phyloP scores from a whole-genome alignment of 2,329 filamentous ascomycete genomes.

The Emericellopsis cladophorae region DNA sequence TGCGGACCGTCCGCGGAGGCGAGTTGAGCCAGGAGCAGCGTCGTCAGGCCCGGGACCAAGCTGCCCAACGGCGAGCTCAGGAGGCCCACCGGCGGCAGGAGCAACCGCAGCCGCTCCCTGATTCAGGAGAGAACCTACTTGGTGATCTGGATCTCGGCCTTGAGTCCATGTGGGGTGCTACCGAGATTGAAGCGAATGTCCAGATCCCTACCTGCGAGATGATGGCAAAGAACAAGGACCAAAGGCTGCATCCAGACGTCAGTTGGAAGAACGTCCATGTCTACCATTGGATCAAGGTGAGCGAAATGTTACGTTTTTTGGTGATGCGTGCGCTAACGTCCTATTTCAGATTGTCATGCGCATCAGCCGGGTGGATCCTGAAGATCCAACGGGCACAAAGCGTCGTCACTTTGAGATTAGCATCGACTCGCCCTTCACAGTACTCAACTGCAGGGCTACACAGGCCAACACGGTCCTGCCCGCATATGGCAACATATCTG shows the following conservation, averaged over 20 bases:
- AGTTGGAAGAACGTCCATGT: constrained; percentile 92
- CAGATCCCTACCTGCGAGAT: constrained; percentile 81
- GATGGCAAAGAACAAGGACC: constrained; percentile 59
- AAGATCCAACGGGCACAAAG: constrained; percentile 58
- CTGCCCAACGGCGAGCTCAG: constrained; percentile 36
- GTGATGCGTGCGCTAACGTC: constrained; percentile 4
- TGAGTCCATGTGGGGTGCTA: constrained; percentile 70
- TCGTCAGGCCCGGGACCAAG: constrained; percentile 31
- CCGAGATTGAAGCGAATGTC: constrained; percentile 89
- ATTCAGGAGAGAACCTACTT: constrained; percentile 56
- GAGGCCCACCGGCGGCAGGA: constrained; percentile 32
- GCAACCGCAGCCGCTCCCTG: constrained; percentile 28
- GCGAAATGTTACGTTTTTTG: constrained; percentile 8
- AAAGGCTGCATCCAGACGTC: constrained; percentile 73
- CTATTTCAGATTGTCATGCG: constrained; percentile 69
- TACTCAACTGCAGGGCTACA: constrained; percentile 86
- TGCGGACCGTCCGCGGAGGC: constrained; percentile 68
- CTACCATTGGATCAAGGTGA: constrained; percentile 91
- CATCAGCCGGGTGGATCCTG: constrained; percentile 70
- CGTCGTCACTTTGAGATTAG: constrained; percentile 90
- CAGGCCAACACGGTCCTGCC: constrained; percentile 80
- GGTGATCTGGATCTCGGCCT: constrained; percentile 62
- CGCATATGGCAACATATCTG: constrained; percentile 51
- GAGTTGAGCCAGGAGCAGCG: constrained; percentile 48
- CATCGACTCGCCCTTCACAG: constrained; percentile 89